Percentiles rank a stretch among this genome's conserved stretches.
These are phyloP conservation scores for Saccharum hybrid DNA, from an alignment of 202 grass and related monocot species.

Conservation along the genomic window DNA sequence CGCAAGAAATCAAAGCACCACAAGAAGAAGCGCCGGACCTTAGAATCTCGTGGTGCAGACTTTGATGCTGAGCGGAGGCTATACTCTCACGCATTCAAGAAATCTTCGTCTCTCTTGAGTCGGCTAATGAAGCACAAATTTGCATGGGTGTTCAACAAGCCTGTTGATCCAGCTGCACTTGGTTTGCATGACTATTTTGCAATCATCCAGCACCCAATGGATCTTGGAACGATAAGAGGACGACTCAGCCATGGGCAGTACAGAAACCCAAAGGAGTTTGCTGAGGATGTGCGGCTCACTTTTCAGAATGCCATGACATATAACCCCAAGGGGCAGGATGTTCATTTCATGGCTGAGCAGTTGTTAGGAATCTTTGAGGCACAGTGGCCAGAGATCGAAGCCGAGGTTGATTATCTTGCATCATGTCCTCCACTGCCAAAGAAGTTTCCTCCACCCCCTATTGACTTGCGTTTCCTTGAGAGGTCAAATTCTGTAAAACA, in stretches of 20 bases:
- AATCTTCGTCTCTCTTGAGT: conserved; percentile 63
- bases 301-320: conserved; percentile 95
- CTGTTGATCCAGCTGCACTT: conserved; percentile 70
- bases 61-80: conserved; percentile 55
- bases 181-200: conserved; percentile 81
- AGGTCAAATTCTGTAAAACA: conserved; percentile 72
- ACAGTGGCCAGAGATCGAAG: conserved; percentile 73
- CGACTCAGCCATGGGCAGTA: conserved; percentile 72
- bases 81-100: conserved; percentile 73
- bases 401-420: conserved; percentile 70
- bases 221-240: conserved; percentile 82
- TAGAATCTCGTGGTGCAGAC: conserved; percentile 36
- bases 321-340: conserved; percentile 92
- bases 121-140: conserved; percentile 89
- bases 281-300: conserved; percentile 84
- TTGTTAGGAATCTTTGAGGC: conserved; percentile 75
- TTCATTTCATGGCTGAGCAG: conserved; percentile 92
- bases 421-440: conserved; percentile 59
- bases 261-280: conserved; percentile 82
- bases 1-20: conserved; percentile 69
- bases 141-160: conserved; percentile 94
- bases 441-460: conserved; percentile 58
- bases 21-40: conserved; percentile 65
- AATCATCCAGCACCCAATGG: conserved; percentile 89
- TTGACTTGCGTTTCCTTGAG: conserved; percentile 67